Evolutionary conservation across 2,329 filamentous ascomycete genomes (phyloP).

Genomic region (Aspergillus spinulosporus): DNA sequence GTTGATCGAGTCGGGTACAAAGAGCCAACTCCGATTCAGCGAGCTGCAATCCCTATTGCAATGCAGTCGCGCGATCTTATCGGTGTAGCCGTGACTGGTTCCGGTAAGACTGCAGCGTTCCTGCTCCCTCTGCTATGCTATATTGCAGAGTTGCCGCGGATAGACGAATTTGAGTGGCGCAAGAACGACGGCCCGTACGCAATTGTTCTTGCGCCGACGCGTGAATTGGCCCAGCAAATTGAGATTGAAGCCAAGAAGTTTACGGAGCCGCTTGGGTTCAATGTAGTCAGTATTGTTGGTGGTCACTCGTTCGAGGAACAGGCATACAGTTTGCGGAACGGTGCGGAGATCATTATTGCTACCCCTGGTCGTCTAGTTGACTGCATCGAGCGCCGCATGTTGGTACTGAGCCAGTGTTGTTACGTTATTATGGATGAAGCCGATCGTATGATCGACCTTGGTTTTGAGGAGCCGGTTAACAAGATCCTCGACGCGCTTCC

Average conservation of each 20-base stretch:
- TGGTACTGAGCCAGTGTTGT: slow-evolving; percentile 94
- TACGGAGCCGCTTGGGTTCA: slow-evolving; percentile 85
- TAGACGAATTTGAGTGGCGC: slow-evolving; percentile 77
- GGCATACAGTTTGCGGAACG: slow-evolving; percentile 82
- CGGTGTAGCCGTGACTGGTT: slow-evolving; percentile 95
- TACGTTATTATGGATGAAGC: slow-evolving; percentile 99
- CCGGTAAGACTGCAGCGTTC: slow-evolving; percentile 96
- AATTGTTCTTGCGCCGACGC: slow-evolving; percentile 93
- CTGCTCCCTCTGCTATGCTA: slow-evolving; percentile 89
- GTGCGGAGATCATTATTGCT: slow-evolving; percentile 97
- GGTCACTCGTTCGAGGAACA: slow-evolving; percentile 95
- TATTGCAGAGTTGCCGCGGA: slow-evolving; percentile 82
- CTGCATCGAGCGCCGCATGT: slow-evolving; percentile 87
- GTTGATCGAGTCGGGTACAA: slow-evolving; percentile 83
- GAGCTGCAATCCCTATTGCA: slow-evolving; percentile 93
- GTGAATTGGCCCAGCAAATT: slow-evolving; percentile 96
- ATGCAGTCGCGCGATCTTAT: slow-evolving; percentile 93
- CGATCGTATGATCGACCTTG: slow-evolving; percentile 97
- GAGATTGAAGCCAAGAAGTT: slow-evolving; percentile 93
- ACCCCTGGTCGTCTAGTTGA: slow-evolving; percentile 96
- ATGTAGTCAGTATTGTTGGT: slow-evolving; percentile 95
- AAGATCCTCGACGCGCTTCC: slow-evolving; percentile 95
- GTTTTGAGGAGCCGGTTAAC: slow-evolving; percentile 96
- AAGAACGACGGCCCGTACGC: slow-evolving; percentile 96
- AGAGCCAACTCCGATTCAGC: slow-evolving; percentile 87